These are phyloP conservation scores for Ophioceras dolichostomum DNA, from an alignment of 2,329 filamentous ascomycete genomes.

Conservation along the genomic window DNA sequence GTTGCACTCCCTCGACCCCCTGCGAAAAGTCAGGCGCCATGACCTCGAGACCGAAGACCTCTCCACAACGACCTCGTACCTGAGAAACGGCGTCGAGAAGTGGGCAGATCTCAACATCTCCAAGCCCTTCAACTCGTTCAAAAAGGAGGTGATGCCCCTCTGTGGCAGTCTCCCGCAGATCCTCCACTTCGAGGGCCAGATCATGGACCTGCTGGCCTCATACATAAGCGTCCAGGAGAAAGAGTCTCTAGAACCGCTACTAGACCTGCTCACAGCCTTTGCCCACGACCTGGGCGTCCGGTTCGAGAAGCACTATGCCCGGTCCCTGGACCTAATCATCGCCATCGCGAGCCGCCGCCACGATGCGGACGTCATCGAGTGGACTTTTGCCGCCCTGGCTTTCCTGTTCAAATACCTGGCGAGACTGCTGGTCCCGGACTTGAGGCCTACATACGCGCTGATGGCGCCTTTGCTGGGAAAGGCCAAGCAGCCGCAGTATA, in stretches of 20 bases:
- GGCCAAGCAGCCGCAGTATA: conserved; percentile 69
- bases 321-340: conserved; percentile 62
- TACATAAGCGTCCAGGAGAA: conserved; percentile 67
- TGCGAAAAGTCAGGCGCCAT: conserved; percentile 78
- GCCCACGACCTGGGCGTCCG: conserved; percentile 81
- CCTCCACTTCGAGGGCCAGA: conserved; percentile 76
- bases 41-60: conserved; percentile 70
- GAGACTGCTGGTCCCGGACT: conserved; percentile 70
- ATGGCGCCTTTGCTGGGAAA: conserved; percentile 78
- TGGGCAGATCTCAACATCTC: conserved; percentile 91
- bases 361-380: conserved; percentile 86
- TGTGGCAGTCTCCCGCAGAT: conserved; percentile 89
- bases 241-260: conserved; percentile 70
- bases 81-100: conserved; percentile 68
- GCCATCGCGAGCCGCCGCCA: conserved; percentile 66
- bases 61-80: conserved; percentile 71
- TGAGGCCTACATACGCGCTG: conserved; percentile 73
- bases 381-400: conserved; percentile 87
- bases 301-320: conserved; percentile 81
- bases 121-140: conserved; percentile 66
- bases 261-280: conserved; percentile 83
- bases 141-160: conserved; percentile 59
- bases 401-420: conserved; percentile 98
- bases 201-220: conserved; percentile 64
- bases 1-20: conserved; percentile 78